phyloP scores from a whole-genome alignment of 2,329 filamentous ascomycete genomes.

The Raffaelea deltoideospora region DNA sequence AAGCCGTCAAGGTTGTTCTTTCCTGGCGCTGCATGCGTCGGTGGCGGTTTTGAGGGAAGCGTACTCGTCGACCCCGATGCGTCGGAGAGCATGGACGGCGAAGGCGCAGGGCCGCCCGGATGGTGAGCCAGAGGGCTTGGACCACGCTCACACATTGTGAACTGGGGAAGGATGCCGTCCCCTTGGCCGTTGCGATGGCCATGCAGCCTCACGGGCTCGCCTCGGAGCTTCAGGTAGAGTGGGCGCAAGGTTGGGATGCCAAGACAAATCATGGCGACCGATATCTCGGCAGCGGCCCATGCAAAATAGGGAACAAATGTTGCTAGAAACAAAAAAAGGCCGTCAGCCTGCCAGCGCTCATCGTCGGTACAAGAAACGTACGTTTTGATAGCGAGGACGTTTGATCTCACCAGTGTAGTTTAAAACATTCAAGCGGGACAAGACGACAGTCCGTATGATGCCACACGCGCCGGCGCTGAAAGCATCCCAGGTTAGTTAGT shows the following conservation, averaged over 20 bases:
- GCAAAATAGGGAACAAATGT: slow-evolving; percentile 3
- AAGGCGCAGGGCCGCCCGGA: too few species aligned
- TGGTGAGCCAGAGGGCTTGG: neutral
- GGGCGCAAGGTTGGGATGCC: slow-evolving; percentile 24
- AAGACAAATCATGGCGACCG: slow-evolving; percentile 24
- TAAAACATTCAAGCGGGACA: slow-evolving; percentile 11
- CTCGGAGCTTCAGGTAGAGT: slow-evolving; percentile 25
- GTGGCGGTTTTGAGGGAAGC: too few species aligned
- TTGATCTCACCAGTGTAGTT: slow-evolving; percentile 16
- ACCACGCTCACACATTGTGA: neutral
- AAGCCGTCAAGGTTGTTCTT: too few species aligned
- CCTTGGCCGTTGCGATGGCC: neutral
- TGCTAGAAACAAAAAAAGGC: slow-evolving; percentile 5
- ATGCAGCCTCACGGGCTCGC: slow-evolving; percentile 2
- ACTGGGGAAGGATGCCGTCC: neutral
- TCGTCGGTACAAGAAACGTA: too few species aligned
- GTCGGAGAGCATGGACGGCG: too few species aligned
- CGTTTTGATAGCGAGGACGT: too few species aligned
- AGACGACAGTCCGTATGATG: slow-evolving; percentile 15
- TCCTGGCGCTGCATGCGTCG: too few species aligned
- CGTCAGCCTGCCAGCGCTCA: too few species aligned
- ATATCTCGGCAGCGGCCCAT: slow-evolving; percentile 23
- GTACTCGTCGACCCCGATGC: too few species aligned
- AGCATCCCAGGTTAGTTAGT: slow-evolving; percentile 8
- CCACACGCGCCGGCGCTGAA: slow-evolving; percentile 14